Conservation (phyloP, 495 filamentous ascomycete species). For the Penicillium cataractarum region DNA sequence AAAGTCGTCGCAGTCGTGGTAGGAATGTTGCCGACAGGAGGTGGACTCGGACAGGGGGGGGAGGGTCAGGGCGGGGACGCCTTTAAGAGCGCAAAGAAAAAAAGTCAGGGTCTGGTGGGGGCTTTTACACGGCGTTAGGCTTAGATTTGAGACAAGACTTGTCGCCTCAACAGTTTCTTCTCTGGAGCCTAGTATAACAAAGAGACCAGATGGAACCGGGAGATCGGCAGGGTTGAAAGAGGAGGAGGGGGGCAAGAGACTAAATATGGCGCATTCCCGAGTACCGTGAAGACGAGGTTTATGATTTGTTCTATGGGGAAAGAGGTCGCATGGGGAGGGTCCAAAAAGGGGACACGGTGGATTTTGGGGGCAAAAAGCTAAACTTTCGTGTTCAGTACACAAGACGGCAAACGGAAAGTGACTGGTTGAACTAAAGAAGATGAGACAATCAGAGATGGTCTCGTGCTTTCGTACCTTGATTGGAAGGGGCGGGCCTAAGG, state of each 20-base stretch:
- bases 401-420: too few relatives aligned
- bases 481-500: slow-evolving; percentile 27
- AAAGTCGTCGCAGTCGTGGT: not conserved
- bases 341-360: not conserved
- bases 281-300: not conserved
- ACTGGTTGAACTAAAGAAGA: not conserved
- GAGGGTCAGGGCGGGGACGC: slow-evolving; percentile 4
- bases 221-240: slow-evolving; percentile 7
- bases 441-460: slow-evolving; percentile 34
- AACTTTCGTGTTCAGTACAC: too few relatives aligned
- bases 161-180: slow-evolving; percentile 5
- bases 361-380: not conserved
- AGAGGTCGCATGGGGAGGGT: slow-evolving; percentile 12
- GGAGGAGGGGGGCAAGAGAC: not conserved
- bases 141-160: slow-evolving; percentile 4
- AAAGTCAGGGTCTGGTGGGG: slow-evolving; percentile 2
- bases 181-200: not conserved
- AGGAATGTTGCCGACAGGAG: slow-evolving; percentile 3
- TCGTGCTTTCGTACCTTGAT: slow-evolving; percentile 46
- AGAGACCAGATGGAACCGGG: not conserved
- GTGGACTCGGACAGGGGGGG: slow-evolving; percentile 4
- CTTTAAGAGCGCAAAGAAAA: not conserved
- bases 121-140: not conserved
- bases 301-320: slow-evolving; percentile 13
- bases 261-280: not conserved